These are phyloP conservation scores for Leishmania tropica DNA, from an alignment of 208 protist genomes.

Conservation along the genomic window DNA sequence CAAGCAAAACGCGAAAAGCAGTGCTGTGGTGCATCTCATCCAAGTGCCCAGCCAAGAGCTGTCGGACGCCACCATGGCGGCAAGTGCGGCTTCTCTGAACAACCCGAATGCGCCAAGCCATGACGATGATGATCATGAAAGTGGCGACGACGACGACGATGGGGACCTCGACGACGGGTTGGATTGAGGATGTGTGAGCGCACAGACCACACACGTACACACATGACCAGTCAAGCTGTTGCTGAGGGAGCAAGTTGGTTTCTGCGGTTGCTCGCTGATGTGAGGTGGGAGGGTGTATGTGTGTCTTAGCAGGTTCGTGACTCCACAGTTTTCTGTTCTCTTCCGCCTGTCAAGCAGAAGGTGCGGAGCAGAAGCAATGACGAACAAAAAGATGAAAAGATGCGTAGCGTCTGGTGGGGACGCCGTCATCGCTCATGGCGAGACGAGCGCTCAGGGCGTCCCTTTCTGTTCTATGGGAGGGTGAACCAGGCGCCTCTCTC, in stretches of 20 bases:
- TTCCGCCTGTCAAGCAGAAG: not conserved
- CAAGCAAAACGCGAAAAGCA: slow-evolving; percentile 59
- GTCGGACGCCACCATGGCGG: slow-evolving; percentile 23
- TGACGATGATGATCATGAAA: slow-evolving; percentile 5
- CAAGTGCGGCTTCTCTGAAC: slow-evolving; percentile 4
- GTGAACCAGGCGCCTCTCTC: not conserved
- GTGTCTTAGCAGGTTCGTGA: not conserved
- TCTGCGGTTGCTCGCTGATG: not conserved
- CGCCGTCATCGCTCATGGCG: not conserved
- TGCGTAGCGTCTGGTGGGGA: not conserved
- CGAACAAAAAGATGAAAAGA: not conserved
- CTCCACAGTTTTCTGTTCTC: not conserved
- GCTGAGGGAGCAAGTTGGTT: not conserved
- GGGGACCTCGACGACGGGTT: slow-evolving; percentile 32
- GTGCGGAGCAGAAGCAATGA: not conserved
- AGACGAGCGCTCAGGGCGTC: not conserved
- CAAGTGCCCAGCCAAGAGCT: slow-evolving; percentile 48
- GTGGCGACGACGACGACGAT: slow-evolving; percentile 23
- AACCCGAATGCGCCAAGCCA: slow-evolving; percentile 17
- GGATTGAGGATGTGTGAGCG: slow-evolving; percentile 2
- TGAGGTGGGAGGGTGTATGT: not conserved
- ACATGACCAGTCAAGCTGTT: not conserved
- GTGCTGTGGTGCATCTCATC: slow-evolving; percentile 78
- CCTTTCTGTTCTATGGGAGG: not conserved
- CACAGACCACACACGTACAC: not conserved